Evolutionary conservation across 148 eudicot species (phyloP).

Genomic region (Agrostemma githago): DNA sequence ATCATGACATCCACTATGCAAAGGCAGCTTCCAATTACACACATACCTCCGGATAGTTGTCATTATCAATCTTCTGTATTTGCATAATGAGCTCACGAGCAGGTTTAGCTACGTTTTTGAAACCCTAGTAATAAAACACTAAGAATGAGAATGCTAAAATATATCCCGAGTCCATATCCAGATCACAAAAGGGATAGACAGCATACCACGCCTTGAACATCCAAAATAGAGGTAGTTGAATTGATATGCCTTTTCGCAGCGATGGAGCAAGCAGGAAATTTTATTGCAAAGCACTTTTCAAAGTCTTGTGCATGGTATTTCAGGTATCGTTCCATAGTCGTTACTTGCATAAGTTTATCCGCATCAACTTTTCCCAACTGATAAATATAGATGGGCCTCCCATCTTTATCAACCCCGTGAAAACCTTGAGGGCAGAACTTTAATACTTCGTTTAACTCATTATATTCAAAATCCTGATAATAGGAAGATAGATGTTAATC

Average conservation of each 20-base stretch:
- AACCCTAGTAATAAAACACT: slow-evolving; percentile 45
- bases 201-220: slow-evolving; percentile 90
- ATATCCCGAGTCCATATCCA: background rate
- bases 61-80: slow-evolving; percentile 79
- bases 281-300: slow-evolving; percentile 56
- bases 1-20: background rate
- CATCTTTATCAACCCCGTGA: slow-evolving; percentile 89
- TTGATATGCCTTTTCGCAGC: slow-evolving; percentile 77
- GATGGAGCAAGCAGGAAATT: slow-evolving; percentile 85
- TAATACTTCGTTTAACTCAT: slow-evolving; percentile 67
- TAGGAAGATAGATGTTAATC: background rate
- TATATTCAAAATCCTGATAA: slow-evolving; percentile 67
- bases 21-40: background rate
- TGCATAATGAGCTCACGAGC: slow-evolving; percentile 68
- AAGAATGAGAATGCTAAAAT: background rate
- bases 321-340: slow-evolving; percentile 69
- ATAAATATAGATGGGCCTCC: slow-evolving; percentile 84
- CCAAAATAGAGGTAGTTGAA: slow-evolving; percentile 76
- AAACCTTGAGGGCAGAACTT: slow-evolving; percentile 73
- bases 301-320: slow-evolving; percentile 82
- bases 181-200: slow-evolving; percentile 4
- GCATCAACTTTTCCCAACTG: slow-evolving; percentile 73
- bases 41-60: slow-evolving; percentile 85
- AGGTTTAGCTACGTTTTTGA: slow-evolving; percentile 60
- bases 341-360: slow-evolving; percentile 67